Evolutionary conservation across 2,329 filamentous ascomycete species (phyloP), one percentile per base, ranked within the genome.

Genomic region (Metarhizium album): DNA sequence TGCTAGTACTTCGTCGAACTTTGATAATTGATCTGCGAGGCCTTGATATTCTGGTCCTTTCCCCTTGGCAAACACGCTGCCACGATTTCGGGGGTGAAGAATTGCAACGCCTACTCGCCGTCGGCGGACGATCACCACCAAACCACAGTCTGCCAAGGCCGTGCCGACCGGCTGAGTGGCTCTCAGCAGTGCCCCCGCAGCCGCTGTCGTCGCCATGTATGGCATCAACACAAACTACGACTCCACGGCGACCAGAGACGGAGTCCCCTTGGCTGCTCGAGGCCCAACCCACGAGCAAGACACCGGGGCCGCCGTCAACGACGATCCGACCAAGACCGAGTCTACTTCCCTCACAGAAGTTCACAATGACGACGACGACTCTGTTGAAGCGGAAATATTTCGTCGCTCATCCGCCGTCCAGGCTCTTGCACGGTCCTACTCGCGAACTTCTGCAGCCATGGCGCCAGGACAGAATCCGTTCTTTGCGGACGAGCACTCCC

Each of bases 341-440:
- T 59, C 60, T 42, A 66, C 62, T 2, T 71, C 69, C 7, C 37
- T 66, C 37, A 69, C 67, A 31, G 69, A 72, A 52, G 62, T 64
- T 40, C 62, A 57, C 52, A 58, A 60, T 49, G 50, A 57, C 55
- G 60, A 53, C 22, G 29, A 51, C n/a, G 46, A 51, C 20, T 46
- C 52, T 5, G 52, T 45, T n/a, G 58, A 62, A 50, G 62, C 61
- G 3, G 76, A 78, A 62, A 66, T 75, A 66, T 67, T 69, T 48
- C 73, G 75, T 47, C 73, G 78, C 54, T 66, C 70, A 50, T 77
- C 73, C 8, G 64, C 75, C 24, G 76, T 82, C 20, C 76, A 79
- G 57, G 68, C 70, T n/a, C 68, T 82, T 4, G 79, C 79, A 1
- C 73, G 76, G 47, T 70, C 71, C 53, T 79, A 77, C 58, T 81